Conservation (phyloP, 2,329 filamentous ascomycete genomes). For the Xylaria sp. region DNA sequence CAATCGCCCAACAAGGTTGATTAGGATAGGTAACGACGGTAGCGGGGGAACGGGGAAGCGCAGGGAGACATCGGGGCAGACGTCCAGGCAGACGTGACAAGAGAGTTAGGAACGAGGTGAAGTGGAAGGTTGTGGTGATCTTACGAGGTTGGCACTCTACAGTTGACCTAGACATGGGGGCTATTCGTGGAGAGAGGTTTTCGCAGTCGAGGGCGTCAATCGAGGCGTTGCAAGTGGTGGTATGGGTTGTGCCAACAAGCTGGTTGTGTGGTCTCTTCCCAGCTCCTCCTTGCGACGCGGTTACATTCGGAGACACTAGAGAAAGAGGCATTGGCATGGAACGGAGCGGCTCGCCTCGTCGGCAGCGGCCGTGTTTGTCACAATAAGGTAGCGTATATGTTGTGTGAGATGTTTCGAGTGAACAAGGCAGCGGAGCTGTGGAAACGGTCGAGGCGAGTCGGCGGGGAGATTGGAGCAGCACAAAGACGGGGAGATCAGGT, state of each 20-base stretch:
- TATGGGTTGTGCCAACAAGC: constrained; percentile 43
- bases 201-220: constrained; percentile 36
- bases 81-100: no score
- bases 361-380: neutral
- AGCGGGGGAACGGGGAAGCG: neutral
- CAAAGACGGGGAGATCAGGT: neutral
- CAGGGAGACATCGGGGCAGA: no score
- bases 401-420: neutral
- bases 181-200: constrained; percentile 29
- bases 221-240: constrained; percentile 8
- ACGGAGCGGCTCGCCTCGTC: constrained; percentile 20
- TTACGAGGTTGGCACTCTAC: constrained; percentile 31
- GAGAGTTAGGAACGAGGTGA: neutral
- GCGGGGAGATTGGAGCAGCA: neutral
- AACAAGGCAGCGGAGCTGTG: neutral
- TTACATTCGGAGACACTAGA: constrained; percentile 54
- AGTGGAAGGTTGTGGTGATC: neutral
- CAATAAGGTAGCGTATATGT: neutral
- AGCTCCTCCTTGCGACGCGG: constrained; percentile 49
- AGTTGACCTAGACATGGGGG: constrained; percentile 25
- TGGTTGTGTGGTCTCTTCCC: constrained; percentile 56
- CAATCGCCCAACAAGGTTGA: neutral
- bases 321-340: constrained; percentile 52
- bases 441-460: neutral
- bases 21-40: constrained; percentile 8